These are phyloP conservation scores for Boletus coccyginus DNA, from an alignment of 768 basidiomycete genomes.

Conservation along the genomic window DNA sequence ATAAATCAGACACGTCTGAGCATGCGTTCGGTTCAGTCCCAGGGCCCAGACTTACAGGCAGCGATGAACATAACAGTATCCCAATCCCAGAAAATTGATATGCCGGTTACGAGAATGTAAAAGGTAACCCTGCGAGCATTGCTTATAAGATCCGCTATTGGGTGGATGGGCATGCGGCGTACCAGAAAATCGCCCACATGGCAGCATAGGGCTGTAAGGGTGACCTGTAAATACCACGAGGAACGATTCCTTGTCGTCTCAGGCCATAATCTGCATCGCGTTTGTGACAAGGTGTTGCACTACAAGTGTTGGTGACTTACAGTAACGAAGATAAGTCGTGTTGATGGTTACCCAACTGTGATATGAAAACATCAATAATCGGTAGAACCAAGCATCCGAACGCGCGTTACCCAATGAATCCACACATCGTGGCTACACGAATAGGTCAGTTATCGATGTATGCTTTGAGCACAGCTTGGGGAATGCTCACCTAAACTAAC, in stretches of 20 bases:
- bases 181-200: conserved; percentile 71
- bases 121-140: conserved; percentile 29
- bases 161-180: conserved; percentile 32
- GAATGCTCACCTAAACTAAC: conserved; percentile 50
- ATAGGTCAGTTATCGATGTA: background rate
- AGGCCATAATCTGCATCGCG: conserved; percentile 11
- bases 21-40: background rate
- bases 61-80: conserved; percentile 46
- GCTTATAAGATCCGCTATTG: background rate
- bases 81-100: conserved; percentile 63
- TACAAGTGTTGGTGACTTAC: conserved; percentile 35
- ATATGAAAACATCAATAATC: conserved; percentile 46
- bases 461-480: background rate
- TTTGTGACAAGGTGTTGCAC: conserved; percentile 32
- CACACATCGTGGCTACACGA: conserved; percentile 49
- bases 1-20: background rate
- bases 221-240: conserved; percentile 61
- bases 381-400: conserved; percentile 32
- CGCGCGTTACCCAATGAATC: conserved; percentile 45
- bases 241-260: conserved; percentile 46
- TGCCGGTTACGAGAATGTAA: conserved; percentile 58
- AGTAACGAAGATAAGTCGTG: conserved; percentile 70
- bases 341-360: conserved; percentile 65
- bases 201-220: conserved; percentile 63
- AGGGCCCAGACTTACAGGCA: conserved; percentile 33